A percentile compares a stretch with the other conserved stretches of the same genome.
These are phyloP conservation scores for Phoma sp. DNA, from an alignment of 2,329 filamentous ascomycete species.

Conservation along the genomic window DNA sequence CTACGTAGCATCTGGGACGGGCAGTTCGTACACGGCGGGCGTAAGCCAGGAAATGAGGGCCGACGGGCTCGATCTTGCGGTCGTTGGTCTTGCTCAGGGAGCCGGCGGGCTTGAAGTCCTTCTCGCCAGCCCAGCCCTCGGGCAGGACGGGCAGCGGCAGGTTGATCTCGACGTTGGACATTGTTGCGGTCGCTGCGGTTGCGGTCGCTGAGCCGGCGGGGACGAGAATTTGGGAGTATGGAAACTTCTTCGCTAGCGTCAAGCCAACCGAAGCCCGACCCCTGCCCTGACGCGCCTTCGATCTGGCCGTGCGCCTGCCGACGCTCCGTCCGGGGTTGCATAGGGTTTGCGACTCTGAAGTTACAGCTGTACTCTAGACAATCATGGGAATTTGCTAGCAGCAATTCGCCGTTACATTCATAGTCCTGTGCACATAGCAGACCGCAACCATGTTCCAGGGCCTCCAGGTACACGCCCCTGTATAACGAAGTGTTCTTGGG, in stretches of 20 bases:
- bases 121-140: conserved; percentile 81
- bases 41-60: conserved; percentile 96
- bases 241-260: not conserved
- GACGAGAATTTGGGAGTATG: conserved; percentile 10
- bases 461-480: conserved; percentile 29
- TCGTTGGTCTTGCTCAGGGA: conserved; percentile 77
- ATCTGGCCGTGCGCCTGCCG: not conserved
- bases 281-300: not conserved
- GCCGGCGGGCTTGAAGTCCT: conserved; percentile 87
- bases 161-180: conserved; percentile 69
- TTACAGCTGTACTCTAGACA: conserved; percentile 26
- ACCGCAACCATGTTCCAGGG: conserved; percentile 45
- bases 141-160: conserved; percentile 77
- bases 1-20: not conserved
- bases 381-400: conserved; percentile 11
- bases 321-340: conserved; percentile 5
- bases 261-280: not conserved
- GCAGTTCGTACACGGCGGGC: conserved; percentile 75
- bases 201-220: conserved; percentile 5
- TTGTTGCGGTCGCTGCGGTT: conserved; percentile 43
- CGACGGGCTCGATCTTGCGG: conserved; percentile 92
- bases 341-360: not conserved
- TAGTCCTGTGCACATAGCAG: conserved; percentile 17
- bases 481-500: conserved; percentile 28
- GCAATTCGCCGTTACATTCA: not conserved